Evolutionary conservation across 2,329 filamentous ascomycete species (phyloP).

Genomic region (Zasmidium citrigriseum): DNA sequence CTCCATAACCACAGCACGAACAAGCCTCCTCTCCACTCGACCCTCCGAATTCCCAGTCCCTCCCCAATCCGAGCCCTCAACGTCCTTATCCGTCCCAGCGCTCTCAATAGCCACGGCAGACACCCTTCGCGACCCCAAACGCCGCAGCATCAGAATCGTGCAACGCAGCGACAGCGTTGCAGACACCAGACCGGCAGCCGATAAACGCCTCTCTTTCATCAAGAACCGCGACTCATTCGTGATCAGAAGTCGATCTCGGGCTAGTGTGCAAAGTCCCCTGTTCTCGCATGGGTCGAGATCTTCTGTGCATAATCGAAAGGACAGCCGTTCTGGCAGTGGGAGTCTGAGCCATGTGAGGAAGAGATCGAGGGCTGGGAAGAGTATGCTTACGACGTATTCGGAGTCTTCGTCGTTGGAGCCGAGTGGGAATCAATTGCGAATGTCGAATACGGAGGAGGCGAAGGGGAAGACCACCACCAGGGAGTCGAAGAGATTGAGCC

Average conservation of each 20-base stretch:
- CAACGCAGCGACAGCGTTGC: slow-evolving; percentile 36
- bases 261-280: slow-evolving; percentile 39
- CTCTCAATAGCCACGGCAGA: slow-evolving; percentile 28
- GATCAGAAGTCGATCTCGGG: slow-evolving; percentile 22
- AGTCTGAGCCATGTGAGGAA: slow-evolving; percentile 19
- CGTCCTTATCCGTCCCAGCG: slow-evolving; percentile 27
- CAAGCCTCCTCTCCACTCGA: slow-evolving; percentile 42
- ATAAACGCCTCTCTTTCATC: slow-evolving; percentile 46
- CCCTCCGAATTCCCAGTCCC: slow-evolving; percentile 40
- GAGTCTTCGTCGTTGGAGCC: slow-evolving; percentile 35
- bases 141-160: slow-evolving; percentile 44
- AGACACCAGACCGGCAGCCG: slow-evolving; percentile 40
- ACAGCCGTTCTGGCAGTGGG: slow-evolving; percentile 20
- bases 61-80: slow-evolving; percentile 24
- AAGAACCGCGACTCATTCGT: slow-evolving; percentile 38
- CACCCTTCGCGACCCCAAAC: slow-evolving; percentile 31
- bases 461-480: too few relatives aligned
- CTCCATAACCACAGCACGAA: slow-evolving; percentile 41
- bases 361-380: slow-evolving; percentile 16
- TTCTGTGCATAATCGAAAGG: slow-evolving; percentile 18
- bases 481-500: slow-evolving; percentile 29
- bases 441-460: slow-evolving; percentile 18
- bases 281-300: slow-evolving; percentile 38
- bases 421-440: slow-evolving; percentile 6
- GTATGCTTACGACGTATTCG: slow-evolving; percentile 24